Base-by-base conservation (phyloP, 257 asterid species). In the Mitragyna speciosa region DNA sequence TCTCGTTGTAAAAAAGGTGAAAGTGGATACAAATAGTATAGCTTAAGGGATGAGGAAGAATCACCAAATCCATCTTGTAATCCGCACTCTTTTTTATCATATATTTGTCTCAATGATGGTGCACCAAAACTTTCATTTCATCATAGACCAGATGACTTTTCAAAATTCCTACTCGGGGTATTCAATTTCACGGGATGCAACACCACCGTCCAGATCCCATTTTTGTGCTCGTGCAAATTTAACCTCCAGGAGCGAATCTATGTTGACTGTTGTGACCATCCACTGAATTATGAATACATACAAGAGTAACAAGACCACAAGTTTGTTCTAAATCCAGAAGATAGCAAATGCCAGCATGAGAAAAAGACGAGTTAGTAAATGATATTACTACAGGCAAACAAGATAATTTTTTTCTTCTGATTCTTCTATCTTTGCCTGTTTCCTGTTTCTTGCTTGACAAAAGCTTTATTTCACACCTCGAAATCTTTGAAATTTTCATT, bases 401-500 rank as follows among this genome's bases (percentile, higher is more conserved):
- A 10, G 51, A 77, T 24, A 39, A 26, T 31, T 64, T n/a, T 5
- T 49, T 43, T 64, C 54, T 81, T 70, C 81, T 59, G 7, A 47
- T 51, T 52, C 61, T 47, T 51, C 59, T 10, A 19, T n/a, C n/a
- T 45, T 28, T 63, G 12, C 78, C 72, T 43, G 52, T 68, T 71
- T 52, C 78, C 72, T 54, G 52, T 68, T 71, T 52, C 76, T 51
- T 15, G 73, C 43, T 45, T 9, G 49, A 30, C 12, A 19, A 36
- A 26, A 56, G 43, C 73, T 54, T 75, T 3, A 28, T 43, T 73
- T 87, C 88, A 81, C 83, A 69, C 16, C 26, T 77, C 65, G 68
- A 76, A 83, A 12, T 86, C 88, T 15, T 75, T 81, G 79, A 75
- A 86, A 39, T 89, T 71, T 72, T 93, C 93, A 54, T 88, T 80